phyloP scores from a whole-genome alignment of 306 rosid genomes.

The Castanopsis chinensis region DNA sequence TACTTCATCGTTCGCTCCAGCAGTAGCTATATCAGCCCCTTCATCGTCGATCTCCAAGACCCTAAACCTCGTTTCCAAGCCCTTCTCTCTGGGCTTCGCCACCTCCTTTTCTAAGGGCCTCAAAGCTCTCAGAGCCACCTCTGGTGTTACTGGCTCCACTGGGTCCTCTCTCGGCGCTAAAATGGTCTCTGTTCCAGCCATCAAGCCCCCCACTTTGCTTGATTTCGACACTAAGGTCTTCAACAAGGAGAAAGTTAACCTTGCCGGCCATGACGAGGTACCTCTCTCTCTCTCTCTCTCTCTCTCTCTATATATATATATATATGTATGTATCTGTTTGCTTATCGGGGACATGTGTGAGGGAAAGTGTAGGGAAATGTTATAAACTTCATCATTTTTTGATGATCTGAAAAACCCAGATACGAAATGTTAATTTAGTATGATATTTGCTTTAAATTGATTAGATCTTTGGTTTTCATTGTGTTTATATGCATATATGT shows the following conservation, averaged over 20 bases:
- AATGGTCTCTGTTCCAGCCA: conserved; percentile 62
- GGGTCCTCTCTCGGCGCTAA: conserved; percentile 60
- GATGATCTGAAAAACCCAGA: neutral
- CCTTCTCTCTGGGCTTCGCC: conserved; percentile 30
- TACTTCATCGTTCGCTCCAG: conserved; percentile 24
- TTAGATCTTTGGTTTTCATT: neutral
- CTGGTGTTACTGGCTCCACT: neutral
- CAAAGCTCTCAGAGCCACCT: conserved; percentile 22
- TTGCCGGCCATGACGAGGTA: conserved; percentile 93
- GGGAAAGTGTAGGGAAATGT: neutral
- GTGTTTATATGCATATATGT: neutral
- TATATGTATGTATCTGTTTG: neutral
- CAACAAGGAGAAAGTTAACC: conserved; percentile 81
- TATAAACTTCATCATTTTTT: neutral
- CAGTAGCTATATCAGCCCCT: conserved; percentile 29
- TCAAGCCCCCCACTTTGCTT: conserved; percentile 34
- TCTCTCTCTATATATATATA: no score
- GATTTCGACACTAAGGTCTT: conserved; percentile 80
- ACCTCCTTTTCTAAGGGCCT: conserved; percentile 27
- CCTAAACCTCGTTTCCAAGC: conserved; percentile 20
- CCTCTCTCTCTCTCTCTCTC: neutral
- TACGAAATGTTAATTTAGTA: no score
- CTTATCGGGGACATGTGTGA: neutral
- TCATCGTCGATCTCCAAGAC: conserved; percentile 20
- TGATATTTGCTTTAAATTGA: no score